phyloP scores from a whole-genome alignment of 352 stramenopile genomes.

The Thalassiosira mediterranea region DNA sequence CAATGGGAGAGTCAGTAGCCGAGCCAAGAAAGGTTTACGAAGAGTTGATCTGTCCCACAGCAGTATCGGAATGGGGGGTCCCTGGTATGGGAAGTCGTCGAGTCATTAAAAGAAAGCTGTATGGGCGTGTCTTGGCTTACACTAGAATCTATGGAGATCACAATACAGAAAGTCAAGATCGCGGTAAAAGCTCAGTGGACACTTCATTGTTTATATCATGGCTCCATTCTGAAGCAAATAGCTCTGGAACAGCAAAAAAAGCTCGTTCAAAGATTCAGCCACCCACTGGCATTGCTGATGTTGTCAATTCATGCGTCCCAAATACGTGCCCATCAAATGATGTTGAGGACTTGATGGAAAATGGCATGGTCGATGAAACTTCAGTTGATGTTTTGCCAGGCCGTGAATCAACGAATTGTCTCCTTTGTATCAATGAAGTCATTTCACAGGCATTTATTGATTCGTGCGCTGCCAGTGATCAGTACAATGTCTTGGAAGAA shows the following conservation, averaged over 20 bases:
- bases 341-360: conserved; percentile 22
- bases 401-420: no score
- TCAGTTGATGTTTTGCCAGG: conserved; percentile 6
- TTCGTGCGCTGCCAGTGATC: conserved; percentile 15
- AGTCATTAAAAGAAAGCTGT: conserved; percentile 58
- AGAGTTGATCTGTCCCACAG: conserved; percentile 61
- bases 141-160: conserved; percentile 41
- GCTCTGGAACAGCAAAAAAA: conserved; percentile 53
- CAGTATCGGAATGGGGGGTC: conserved; percentile 69
- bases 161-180: conserved; percentile 1
- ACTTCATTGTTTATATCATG: conserved; percentile 57
- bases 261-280: conserved; percentile 30
- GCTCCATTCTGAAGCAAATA: conserved; percentile 33
- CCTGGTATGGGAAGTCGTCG: conserved; percentile 48
- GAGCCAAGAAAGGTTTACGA: conserved; percentile 52
- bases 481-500: conserved; percentile 32
- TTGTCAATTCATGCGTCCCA: neutral
- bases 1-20: conserved; percentile 50
- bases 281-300: neutral
- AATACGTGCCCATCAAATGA: neutral
- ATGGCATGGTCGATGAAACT: neutral
- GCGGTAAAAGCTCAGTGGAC: conserved; percentile 41
- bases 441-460: conserved; percentile 33
- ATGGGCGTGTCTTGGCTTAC: conserved; percentile 74
- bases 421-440: no score